A percentile compares a stretch with the other conserved stretches of the same genome.
Conservation (phyloP, 2,329 filamentous ascomycete species). For the Talaromyces sp. region DNA sequence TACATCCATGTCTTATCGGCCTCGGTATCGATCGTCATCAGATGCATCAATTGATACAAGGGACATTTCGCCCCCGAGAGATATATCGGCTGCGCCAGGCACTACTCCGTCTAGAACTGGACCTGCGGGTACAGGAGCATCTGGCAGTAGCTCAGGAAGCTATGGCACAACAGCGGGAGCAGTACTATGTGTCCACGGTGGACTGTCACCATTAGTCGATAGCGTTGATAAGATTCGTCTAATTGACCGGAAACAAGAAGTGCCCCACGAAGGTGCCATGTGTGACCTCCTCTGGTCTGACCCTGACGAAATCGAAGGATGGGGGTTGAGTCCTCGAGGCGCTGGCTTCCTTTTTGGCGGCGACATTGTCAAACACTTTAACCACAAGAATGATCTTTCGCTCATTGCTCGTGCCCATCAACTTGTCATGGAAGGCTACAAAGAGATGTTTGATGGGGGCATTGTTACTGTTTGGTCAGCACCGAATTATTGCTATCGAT, state of each 20-base stretch:
- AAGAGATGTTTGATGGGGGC: conserved; percentile 95
- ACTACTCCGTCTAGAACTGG: conserved; percentile 57
- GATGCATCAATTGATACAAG: conserved; percentile 35
- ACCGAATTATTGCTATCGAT: conserved; percentile 94
- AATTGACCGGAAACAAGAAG: conserved; percentile 94
- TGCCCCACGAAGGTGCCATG: conserved; percentile 98
- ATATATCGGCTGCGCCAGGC: conserved; percentile 43
- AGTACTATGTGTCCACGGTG: conserved; percentile 92
- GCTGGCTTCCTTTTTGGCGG: conserved; percentile 94
- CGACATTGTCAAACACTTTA: conserved; percentile 94
- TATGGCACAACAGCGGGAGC: conserved; percentile 61
- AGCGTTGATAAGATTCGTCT: conserved; percentile 93
- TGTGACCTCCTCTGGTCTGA: conserved; percentile 98
- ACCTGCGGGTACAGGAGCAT: conserved; percentile 75
- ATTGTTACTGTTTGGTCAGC: conserved; percentile 99
- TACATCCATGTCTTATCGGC: conserved; percentile 55
- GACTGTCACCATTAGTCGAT: conserved; percentile 85
- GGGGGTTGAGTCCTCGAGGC: conserved; percentile 89
- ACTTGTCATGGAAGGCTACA: conserved; percentile 98
- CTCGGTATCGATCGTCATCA: conserved; percentile 31
- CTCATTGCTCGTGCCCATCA: conserved; percentile 94
- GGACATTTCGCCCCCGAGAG: conserved; percentile 39
- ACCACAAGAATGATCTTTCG: conserved; percentile 86
- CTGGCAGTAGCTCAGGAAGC: conserved; percentile 61
- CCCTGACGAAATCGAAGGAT: conserved; percentile 95